phyloP scores from a whole-genome alignment of 2,329 filamentous ascomycete genomes.

The Alternaria ventricosa region DNA sequence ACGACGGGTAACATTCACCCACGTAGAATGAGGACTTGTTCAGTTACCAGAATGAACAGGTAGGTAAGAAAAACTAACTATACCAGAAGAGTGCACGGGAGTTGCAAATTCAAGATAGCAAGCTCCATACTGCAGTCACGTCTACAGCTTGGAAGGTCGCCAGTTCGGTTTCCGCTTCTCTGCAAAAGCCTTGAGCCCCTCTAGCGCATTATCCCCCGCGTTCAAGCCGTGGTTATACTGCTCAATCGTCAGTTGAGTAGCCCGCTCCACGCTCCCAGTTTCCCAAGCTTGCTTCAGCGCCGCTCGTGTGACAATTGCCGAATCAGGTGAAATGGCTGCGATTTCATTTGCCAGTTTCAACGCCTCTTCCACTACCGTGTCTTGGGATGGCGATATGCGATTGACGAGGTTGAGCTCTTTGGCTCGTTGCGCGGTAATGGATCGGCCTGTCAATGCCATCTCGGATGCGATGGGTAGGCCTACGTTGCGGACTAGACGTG shows the following conservation, averaged over 20 bases:
- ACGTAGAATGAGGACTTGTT: neutral
- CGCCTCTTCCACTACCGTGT: conserved; percentile 45
- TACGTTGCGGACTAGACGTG: conserved; percentile 58
- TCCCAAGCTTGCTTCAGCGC: conserved; percentile 46
- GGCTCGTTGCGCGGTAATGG: conserved; percentile 55
- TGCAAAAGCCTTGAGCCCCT: conserved; percentile 60
- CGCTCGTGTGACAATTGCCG: conserved; percentile 47
- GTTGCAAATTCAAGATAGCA: neutral
- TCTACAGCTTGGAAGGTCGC: conserved; percentile 55
- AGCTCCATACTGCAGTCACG: neutral
- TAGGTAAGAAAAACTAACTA: neutral
- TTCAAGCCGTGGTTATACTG: conserved; percentile 51
- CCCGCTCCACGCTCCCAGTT: conserved; percentile 44
- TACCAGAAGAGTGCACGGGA: neutral
- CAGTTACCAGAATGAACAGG: neutral
- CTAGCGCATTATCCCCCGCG: conserved; percentile 57
- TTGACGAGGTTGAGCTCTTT: conserved; percentile 53
- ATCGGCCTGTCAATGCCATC: conserved; percentile 57
- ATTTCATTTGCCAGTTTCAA: conserved; percentile 46
- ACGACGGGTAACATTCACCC: neutral
- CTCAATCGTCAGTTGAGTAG: conserved; percentile 53
- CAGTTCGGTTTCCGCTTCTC: conserved; percentile 59
- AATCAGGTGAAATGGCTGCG: conserved; percentile 46
- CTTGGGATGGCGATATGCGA: conserved; percentile 45
- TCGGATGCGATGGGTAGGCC: conserved; percentile 59